Evolutionary conservation across 768 basidiomycete species (phyloP).

Genomic region (Neoboletus subvelutipes): DNA sequence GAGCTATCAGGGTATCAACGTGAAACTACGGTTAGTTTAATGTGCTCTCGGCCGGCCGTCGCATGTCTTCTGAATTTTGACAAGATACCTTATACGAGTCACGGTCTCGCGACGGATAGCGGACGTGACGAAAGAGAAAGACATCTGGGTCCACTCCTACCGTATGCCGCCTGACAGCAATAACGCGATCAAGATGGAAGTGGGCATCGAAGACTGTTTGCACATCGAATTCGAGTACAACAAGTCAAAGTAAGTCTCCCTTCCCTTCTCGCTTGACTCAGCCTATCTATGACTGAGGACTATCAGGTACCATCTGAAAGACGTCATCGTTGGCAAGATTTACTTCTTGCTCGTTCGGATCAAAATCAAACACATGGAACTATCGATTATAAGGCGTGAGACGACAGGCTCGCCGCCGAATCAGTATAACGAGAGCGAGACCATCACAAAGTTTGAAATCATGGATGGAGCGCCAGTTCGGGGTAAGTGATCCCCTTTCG

Average conservation of each 20-base stretch:
- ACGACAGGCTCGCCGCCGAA: constrained; percentile 98
- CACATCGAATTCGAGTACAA: constrained; percentile 99
- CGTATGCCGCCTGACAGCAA: constrained; percentile 98
- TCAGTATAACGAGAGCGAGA: constrained; percentile 98
- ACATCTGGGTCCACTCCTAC: constrained; percentile 97
- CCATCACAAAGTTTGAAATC: constrained; percentile 99
- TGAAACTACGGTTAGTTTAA: constrained; percentile 79
- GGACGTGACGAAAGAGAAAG: constrained; percentile 89
- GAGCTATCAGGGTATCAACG: constrained; percentile 97
- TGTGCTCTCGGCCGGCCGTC: neutral
- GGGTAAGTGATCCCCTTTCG: constrained; percentile 45
- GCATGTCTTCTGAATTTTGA: constrained; percentile 5
- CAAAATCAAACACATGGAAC: constrained; percentile 99
- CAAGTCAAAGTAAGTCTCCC: constrained; percentile 83
- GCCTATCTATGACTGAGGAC: constrained; percentile 4
- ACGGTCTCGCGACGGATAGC: constrained; percentile 90
- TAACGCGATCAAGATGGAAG: constrained; percentile 99
- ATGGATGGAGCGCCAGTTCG: constrained; percentile 99
- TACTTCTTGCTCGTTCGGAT: constrained; percentile 98
- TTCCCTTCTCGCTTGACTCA: neutral
- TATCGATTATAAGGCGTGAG: constrained; percentile 95
- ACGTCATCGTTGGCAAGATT: constrained; percentile 99
- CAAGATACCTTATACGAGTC: constrained; percentile 89
- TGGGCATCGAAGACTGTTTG: constrained; percentile 97
- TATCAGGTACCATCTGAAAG: constrained; percentile 92